phyloP scores from a whole-genome alignment of 495 filamentous ascomycete species.

The Lophium mytilinum region DNA sequence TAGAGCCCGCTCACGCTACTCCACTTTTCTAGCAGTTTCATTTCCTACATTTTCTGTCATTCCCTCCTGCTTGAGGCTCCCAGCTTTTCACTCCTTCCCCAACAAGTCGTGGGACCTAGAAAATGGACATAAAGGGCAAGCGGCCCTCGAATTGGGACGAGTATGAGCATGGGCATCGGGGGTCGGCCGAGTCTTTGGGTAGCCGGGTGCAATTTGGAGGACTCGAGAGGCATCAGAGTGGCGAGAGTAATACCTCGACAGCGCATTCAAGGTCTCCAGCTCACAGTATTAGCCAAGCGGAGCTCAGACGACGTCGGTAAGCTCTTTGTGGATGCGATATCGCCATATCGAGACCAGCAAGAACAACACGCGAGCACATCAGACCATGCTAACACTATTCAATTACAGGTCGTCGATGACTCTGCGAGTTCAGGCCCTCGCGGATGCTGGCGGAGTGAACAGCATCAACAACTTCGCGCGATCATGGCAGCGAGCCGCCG shows the following conservation, averaged over 20 bases:
- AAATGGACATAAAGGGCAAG: slow-evolving; percentile 25
- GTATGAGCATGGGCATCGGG: slow-evolving; percentile 35
- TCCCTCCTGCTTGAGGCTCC: background rate
- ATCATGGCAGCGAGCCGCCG: slow-evolving; percentile 87
- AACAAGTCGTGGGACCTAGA: background rate
- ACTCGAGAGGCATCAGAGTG: slow-evolving; percentile 10
- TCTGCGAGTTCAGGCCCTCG: slow-evolving; percentile 55
- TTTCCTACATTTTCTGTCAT: background rate
- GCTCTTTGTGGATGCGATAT: background rate
- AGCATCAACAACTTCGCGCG: slow-evolving; percentile 90
- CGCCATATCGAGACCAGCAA: slow-evolving; percentile 6
- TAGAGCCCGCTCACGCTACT: background rate
- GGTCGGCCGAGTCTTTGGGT: slow-evolving; percentile 32
- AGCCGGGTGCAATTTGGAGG: slow-evolving; percentile 35
- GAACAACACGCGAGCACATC: too few species aligned
- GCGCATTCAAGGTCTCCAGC: slow-evolving; percentile 4
- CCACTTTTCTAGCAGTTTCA: background rate
- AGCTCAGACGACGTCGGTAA: slow-evolving; percentile 22
- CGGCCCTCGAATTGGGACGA: slow-evolving; percentile 48
- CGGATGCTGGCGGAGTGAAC: slow-evolving; percentile 83
- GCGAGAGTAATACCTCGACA: slow-evolving; percentile 1
- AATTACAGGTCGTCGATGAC: slow-evolving; percentile 57
- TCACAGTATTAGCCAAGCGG: background rate
- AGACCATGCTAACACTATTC: background rate
- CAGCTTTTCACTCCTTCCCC: background rate